Conservation (phyloP, 768 basidiomycete species). For the Myochromella boudieri region DNA sequence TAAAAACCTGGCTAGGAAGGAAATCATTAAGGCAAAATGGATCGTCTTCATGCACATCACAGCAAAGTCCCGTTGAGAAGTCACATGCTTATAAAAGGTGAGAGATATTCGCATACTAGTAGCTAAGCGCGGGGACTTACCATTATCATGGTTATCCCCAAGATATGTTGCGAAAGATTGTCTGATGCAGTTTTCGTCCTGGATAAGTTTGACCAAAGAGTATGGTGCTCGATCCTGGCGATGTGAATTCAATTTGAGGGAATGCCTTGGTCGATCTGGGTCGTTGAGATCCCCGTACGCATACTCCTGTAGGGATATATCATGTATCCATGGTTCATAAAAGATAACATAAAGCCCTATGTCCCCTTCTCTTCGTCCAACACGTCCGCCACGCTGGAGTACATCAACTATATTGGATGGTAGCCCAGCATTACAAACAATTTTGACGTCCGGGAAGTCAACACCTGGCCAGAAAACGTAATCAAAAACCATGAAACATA, state of each 20-base stretch:
- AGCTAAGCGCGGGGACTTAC: not conserved
- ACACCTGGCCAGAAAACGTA: constrained; percentile 12
- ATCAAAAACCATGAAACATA: not conserved
- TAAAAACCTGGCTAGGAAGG: not conserved
- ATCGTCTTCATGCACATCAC: not conserved
- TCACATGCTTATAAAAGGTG: not conserved
- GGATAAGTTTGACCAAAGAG: constrained; percentile 8
- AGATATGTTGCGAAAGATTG: not conserved
- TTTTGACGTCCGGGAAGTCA: constrained; percentile 22
- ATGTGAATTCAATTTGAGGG: not conserved
- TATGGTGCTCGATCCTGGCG: constrained; percentile 1
- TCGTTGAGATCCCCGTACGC: not conserved
- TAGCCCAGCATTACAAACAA: constrained; percentile 20
- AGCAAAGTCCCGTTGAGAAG: constrained; percentile 1
- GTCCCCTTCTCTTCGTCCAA: constrained; percentile 8
- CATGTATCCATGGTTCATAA: constrained; percentile 13
- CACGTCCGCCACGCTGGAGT: constrained; percentile 19
- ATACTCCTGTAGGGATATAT: constrained; percentile 2
- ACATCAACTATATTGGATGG: constrained; percentile 14
- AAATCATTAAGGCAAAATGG: constrained; percentile 4
- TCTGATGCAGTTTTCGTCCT: constrained; percentile 4
- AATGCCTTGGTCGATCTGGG: not conserved
- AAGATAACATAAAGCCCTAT: constrained; percentile 17
- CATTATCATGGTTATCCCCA: constrained; percentile 2
- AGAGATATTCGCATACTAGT: not conserved